Conservation (phyloP, 2,329 filamentous ascomycete genomes). For the Pseudogymnoascus sp. region DNA sequence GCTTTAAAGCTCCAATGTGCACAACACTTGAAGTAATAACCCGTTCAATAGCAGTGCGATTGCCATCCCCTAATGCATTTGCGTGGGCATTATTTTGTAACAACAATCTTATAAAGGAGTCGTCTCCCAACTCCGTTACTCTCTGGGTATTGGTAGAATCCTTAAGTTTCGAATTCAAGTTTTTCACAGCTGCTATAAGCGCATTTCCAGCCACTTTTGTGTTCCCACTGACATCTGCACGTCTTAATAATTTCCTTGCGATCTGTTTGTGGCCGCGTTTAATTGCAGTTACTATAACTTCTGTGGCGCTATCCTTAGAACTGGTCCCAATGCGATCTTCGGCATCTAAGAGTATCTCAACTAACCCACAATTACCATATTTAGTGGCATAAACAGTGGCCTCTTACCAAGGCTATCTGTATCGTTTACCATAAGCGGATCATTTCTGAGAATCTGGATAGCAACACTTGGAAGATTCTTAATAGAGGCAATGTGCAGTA, state of each 20-base stretch:
- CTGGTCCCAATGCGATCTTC: slow-evolving; percentile 11
- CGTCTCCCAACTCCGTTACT: not conserved
- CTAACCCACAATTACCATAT: slow-evolving; percentile 14
- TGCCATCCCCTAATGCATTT: not conserved
- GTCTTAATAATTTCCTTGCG: slow-evolving; percentile 6
- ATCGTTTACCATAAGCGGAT: not conserved
- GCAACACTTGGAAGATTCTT: slow-evolving; percentile 13
- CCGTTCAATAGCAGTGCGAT: not conserved
- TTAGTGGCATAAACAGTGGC: slow-evolving; percentile 15
- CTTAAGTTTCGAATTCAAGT: not conserved
- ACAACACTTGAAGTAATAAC: not conserved
- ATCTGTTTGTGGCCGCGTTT: slow-evolving; percentile 10
- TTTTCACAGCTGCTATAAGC: not conserved
- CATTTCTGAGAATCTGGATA: not conserved
- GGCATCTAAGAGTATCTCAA: slow-evolving; percentile 15
- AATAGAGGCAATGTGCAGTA: slow-evolving; percentile 14
- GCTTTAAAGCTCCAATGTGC: not conserved
- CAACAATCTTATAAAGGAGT: not conserved
- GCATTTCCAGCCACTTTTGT: not conserved
- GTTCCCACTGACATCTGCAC: not conserved
- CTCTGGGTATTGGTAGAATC: too few species aligned
- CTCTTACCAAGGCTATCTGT: slow-evolving; percentile 12
- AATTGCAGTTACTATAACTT: not conserved
- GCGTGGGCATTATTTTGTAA: not conserved
- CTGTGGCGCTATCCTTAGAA: not conserved